Conservation (phyloP, 2,329 filamentous ascomycete species). For the Massarina eburnea region DNA sequence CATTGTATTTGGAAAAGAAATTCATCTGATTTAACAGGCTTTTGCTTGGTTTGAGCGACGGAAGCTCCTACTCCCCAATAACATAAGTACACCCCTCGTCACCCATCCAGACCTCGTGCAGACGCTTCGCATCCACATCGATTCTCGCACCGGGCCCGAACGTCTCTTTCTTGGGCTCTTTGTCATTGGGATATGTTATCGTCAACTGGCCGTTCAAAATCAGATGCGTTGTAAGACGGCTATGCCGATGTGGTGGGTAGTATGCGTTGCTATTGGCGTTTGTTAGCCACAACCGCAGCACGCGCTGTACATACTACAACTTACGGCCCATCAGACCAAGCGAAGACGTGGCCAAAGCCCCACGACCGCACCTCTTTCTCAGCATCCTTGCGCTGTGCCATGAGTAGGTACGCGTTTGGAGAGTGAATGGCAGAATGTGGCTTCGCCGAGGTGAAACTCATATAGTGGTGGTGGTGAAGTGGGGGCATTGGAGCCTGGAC, state of each 20-base stretch:
- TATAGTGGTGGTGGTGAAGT: constrained; percentile 1
- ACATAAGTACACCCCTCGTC: constrained; percentile 67
- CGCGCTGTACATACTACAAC: not conserved
- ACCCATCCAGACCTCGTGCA: constrained; percentile 73
- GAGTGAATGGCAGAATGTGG: not conserved
- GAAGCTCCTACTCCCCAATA: constrained; percentile 53
- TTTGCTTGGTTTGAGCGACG: not conserved
- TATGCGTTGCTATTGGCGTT: constrained; percentile 59
- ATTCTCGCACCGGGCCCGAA: constrained; percentile 63
- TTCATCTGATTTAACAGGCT: not conserved
- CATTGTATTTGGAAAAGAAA: constrained; percentile 1
- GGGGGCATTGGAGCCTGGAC: constrained; percentile 6
- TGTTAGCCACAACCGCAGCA: constrained; percentile 9
- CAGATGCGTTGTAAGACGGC: constrained; percentile 67
- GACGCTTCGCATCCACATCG: constrained; percentile 64
- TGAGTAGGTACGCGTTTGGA: constrained; percentile 10
- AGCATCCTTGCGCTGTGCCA: constrained; percentile 49
- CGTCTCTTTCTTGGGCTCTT: constrained; percentile 57
- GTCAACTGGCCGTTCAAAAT: constrained; percentile 67
- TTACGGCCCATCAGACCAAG: constrained; percentile 72
- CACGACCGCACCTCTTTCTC: constrained; percentile 67
- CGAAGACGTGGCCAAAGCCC: constrained; percentile 71
- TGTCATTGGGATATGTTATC: constrained; percentile 66
- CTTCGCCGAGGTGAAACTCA: not conserved
- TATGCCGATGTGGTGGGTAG: constrained; percentile 69